Base-by-base conservation (phyloP, 169 alveolate genomes). In the Cryptosporidium meleagridis region DNA sequence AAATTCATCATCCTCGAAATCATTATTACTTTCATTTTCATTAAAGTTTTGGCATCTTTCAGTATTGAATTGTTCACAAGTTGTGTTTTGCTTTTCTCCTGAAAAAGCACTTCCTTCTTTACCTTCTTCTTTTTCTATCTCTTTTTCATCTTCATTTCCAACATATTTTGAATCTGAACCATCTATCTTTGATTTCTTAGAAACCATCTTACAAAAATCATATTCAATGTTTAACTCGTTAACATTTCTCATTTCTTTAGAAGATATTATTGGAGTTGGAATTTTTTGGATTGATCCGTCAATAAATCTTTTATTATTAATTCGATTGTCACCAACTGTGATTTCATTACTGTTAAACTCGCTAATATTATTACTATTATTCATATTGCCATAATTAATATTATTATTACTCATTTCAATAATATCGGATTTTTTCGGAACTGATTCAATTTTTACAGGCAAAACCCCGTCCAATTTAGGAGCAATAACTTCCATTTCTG, bases 161-260 rank as follows among this genome's bases (percentile, higher is more conserved):
- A 9, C 3, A 48, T 70, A n/a, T 18, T n/a, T 61, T 39, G 68
- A 10, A 23, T 48, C 48, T 1, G 68, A 10, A 23, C 26, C 48
- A 0, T 71, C 85, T 23, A 31, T 2, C 23, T 58, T 71, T 35
- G 45, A 21, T 23, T 53, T 71, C 45, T 71, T 71, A 2, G 59
- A 23, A 2, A 21, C 14, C 5, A 44, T 71, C 18, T 53, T 51
- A 53, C 69, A 71, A 21, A 45, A 53, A 21, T 71, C 85, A 31
- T 45, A 71, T 18, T 51, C 85, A 26, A 69, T 29, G 23, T 53
- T 58, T 53, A 71, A 53, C 37, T 71, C 69, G 48, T 71, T 71
- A 1, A 53, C 68, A 71, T 53, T 71, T 71, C 48, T 71, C 85
- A 71, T 71, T 53, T 71, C 85, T 53, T 53, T 75, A 23, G 86